Evolutionary conservation across 768 basidiomycete species (phyloP), one percentile per base, ranked within the genome.

Genomic region (Kwoniella sp.): DNA sequence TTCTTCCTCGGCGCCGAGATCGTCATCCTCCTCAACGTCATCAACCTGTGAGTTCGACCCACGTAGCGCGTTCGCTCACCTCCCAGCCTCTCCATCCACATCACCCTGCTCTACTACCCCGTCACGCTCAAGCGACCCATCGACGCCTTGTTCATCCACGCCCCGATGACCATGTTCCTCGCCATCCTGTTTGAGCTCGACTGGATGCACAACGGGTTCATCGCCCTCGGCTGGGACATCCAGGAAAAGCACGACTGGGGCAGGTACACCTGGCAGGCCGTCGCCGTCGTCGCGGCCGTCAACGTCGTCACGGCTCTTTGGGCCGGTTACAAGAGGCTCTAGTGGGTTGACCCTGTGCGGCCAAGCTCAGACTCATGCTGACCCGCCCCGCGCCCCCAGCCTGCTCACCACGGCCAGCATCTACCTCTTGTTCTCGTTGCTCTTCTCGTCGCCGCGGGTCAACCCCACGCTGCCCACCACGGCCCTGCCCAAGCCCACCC

Each of bases 111-210:
- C 36, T 75, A 84, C 14, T 89, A 91, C 65, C 75, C 74, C n/a
- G 54, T 70, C 32, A 68, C 71, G 5, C 56, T 67, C 37, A 51
- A 56, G 20, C 61, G 69, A 29, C 88, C 88, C 0, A 71, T 92
- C 33, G 89, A 91, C 70, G 83, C 82, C 28, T 79, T 84, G 0
- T 83, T 92, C 59, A 87, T 95, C 50, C 91, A 95, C 61, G 86
- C 87, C 0, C 92, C 92, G 0, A 77, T 93, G 46, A 65, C 68
- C 6, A 59, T 74, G 43, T 59, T 72, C 48, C 52, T 69, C 23
- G 65, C 86, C 29, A 75, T 86, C 51, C 83, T 88, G 55, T 62
- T 82, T 81, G 41, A 86, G 78, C 82, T 87, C 50, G 75, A 82
- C 56, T 73, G 77, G 59, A 62, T 77, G 20, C 81, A 83, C 57